These are phyloP conservation scores for Gilbertella persicaria DNA, from an alignment of 371 early-diverging fungal genomes.

Conservation along the genomic window DNA sequence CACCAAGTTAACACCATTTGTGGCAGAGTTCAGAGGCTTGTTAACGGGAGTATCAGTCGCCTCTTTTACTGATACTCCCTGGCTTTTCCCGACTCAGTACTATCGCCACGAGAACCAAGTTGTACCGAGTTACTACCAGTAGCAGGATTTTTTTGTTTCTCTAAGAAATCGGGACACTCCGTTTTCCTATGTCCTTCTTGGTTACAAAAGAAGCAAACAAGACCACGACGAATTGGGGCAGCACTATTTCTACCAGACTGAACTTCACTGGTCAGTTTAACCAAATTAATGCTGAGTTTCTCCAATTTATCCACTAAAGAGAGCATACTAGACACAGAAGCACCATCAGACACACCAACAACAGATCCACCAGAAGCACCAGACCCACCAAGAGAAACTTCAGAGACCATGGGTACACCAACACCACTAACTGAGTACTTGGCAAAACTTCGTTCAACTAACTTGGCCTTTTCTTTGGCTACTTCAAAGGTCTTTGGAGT, in stretches of 20 bases:
- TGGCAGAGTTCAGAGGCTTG: slow-evolving; percentile 3
- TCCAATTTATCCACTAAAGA: slow-evolving; percentile 7
- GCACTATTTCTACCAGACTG: background rate
- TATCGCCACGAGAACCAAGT: background rate
- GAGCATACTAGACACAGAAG: background rate
- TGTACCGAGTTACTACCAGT: background rate
- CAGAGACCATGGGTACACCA: background rate
- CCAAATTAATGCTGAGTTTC: slow-evolving; percentile 10
- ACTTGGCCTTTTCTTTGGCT: slow-evolving; percentile 1
- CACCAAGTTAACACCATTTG: background rate
- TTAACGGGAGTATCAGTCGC: background rate
- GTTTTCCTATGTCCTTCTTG: background rate
- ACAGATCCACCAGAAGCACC: no score
- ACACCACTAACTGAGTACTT: background rate
- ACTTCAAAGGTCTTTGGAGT: background rate
- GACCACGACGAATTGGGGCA: background rate
- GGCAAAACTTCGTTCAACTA: background rate
- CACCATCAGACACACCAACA: background rate
- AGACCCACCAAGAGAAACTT: background rate
- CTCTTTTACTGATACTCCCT: background rate
- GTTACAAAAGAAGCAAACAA: background rate
- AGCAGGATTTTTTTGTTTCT: background rate
- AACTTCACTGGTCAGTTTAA: background rate
- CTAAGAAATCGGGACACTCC: background rate
- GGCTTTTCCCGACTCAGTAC: slow-evolving; percentile 10